A percentile compares a stretch with the other conserved stretches of the same genome.
These are phyloP conservation scores for Fonsecaea pugnacius DNA, from an alignment of 2,329 filamentous ascomycete genomes.

Conservation along the genomic window DNA sequence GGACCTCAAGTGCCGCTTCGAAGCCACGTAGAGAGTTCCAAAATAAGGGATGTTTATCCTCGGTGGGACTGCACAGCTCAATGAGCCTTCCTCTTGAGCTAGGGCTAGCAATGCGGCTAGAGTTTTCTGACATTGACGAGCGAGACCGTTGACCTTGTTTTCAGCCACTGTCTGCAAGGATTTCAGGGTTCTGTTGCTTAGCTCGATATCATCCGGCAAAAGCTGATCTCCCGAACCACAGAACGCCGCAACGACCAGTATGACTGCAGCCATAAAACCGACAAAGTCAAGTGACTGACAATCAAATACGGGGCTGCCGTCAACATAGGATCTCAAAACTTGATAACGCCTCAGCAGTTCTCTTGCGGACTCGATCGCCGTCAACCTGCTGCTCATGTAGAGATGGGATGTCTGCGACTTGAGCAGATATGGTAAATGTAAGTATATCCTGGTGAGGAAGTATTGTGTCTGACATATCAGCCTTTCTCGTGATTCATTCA, in stretches of 20 bases:
- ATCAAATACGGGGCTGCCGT: conserved; percentile 13
- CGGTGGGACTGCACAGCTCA: conserved; percentile 1
- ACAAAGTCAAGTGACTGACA: conserved; percentile 24
- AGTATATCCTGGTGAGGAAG: conserved; percentile 17
- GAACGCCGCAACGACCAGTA: conserved; percentile 11
- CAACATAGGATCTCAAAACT: conserved; percentile 10
- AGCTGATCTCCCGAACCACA: neutral
- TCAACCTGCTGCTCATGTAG: conserved; percentile 11
- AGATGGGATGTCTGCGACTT: conserved; percentile 19
- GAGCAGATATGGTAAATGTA: conserved; percentile 21
- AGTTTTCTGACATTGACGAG: conserved; percentile 12
- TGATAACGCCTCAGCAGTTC: conserved; percentile 15
- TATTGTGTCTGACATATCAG: conserved; percentile 20
- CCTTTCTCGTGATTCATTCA: conserved; percentile 16
- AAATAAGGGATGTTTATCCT: conserved; percentile 17
- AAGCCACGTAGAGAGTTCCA: conserved; percentile 11
- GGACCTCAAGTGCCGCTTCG: neutral
- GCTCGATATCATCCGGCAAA: neutral
- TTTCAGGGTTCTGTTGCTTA: conserved; percentile 5
- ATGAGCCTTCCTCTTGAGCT: neutral
- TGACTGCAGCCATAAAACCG: conserved; percentile 19
- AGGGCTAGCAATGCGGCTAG: conserved; percentile 3
- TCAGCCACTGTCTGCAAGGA: neutral
- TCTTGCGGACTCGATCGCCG: conserved; percentile 10
- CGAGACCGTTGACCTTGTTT: neutral